Conservation (phyloP, 805 yeast genomes). For the Candida khao-thaluensis region DNA sequence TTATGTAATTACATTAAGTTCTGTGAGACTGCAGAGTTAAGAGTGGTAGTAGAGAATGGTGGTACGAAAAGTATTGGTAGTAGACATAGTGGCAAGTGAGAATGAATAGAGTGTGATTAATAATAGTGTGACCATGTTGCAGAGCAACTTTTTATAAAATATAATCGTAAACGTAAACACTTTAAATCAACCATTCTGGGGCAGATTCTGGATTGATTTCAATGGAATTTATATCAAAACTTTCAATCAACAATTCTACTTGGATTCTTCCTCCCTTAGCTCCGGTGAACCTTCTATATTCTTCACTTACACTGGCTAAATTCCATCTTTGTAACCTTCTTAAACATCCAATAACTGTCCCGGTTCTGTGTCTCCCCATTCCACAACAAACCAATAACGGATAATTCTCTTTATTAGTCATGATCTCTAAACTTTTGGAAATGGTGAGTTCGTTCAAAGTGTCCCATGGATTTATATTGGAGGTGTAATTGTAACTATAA, state of each 20-base stretch:
- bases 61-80: too few species aligned
- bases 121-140: too few species aligned
- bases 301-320: slow-evolving; percentile 85
- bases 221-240: slow-evolving; percentile 39
- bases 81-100: too few species aligned
- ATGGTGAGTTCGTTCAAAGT: slow-evolving; percentile 83
- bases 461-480: slow-evolving; percentile 88
- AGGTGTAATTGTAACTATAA: slow-evolving; percentile 37
- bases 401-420: slow-evolving; percentile 68
- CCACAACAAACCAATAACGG: slow-evolving; percentile 94
- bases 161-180: too few species aligned
- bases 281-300: slow-evolving; percentile 91
- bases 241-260: slow-evolving; percentile 85
- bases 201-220: slow-evolving; percentile 28
- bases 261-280: slow-evolving; percentile 87
- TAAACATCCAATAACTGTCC: slow-evolving; percentile 93
- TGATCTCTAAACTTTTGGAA: slow-evolving; percentile 71
- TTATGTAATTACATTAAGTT: too few species aligned
- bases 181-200: slow-evolving; percentile 12
- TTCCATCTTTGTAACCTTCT: slow-evolving; percentile 97
- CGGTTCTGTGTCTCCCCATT: slow-evolving; percentile 97
- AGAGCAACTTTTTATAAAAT: too few species aligned
- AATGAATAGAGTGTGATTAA: too few species aligned
- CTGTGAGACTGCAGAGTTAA: too few species aligned
- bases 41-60: too few species aligned